Conservation (phyloP, 2,329 filamentous ascomycete species). For the Thielaviopsis musarum region DNA sequence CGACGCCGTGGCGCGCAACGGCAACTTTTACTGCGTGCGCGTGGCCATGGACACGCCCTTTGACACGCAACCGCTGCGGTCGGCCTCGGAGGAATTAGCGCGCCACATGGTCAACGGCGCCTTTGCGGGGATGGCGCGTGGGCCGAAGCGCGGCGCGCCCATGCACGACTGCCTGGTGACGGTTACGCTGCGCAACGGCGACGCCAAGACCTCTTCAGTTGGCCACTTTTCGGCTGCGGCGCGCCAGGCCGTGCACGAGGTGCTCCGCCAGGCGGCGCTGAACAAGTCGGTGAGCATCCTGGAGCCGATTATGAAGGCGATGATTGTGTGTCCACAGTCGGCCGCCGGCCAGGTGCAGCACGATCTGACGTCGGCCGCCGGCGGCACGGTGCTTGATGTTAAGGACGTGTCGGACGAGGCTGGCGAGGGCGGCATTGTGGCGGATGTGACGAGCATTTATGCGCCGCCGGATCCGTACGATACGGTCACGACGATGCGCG, state of each 20-base stretch:
- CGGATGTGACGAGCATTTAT: constrained; percentile 65
- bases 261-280: constrained; percentile 43
- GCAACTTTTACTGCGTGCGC: constrained; percentile 46
- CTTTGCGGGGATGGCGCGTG: constrained; percentile 67
- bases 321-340: constrained; percentile 70
- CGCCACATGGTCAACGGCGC: constrained; percentile 60
- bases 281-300: constrained; percentile 48
- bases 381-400: constrained; percentile 58
- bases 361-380: constrained; percentile 55
- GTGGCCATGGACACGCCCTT: background rate
- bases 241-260: constrained; percentile 46
- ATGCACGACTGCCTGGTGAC: constrained; percentile 59
- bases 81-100: constrained; percentile 27
- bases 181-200: constrained; percentile 38
- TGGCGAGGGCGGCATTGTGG: constrained; percentile 21
- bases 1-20: constrained; percentile 40
- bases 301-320: constrained; percentile 85
- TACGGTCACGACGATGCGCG: constrained; percentile 38
- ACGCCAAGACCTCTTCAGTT: constrained; percentile 49
- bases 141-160: constrained; percentile 64
- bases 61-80: constrained; percentile 3
- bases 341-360: constrained; percentile 70
- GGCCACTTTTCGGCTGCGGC: constrained; percentile 49
- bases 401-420: constrained; percentile 28
- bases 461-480: constrained; percentile 73